Percentiles rank a stretch among this genome's conserved stretches.
Evolutionary conservation across 768 basidiomycete species (phyloP).

Genomic region (Pholiota molesta): DNA sequence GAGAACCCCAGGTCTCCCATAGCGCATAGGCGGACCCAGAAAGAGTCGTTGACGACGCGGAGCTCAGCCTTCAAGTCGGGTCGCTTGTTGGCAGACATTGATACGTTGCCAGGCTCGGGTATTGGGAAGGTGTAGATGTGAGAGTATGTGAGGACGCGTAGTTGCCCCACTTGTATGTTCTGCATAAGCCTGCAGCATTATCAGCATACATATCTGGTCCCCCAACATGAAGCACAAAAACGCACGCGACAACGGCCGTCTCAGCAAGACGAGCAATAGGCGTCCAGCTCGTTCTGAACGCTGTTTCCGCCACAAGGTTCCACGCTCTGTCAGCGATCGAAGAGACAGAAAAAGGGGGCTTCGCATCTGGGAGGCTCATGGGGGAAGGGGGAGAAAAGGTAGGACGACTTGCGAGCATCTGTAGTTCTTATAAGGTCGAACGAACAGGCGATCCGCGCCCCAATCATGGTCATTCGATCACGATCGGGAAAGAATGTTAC

Average conservation of each 20-base stretch:
- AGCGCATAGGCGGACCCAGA: slow-evolving; percentile 60
- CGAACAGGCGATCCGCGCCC: slow-evolving; percentile 11
- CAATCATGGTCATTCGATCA: slow-evolving; percentile 10
- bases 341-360: slow-evolving; percentile 46
- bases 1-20: slow-evolving; percentile 75
- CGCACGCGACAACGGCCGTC: slow-evolving; percentile 50
- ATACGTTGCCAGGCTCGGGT: slow-evolving; percentile 20
- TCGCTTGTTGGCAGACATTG: slow-evolving; percentile 18
- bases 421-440: slow-evolving; percentile 12
- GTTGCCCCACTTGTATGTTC: slow-evolving; percentile 49
- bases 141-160: slow-evolving; percentile 47
- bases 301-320: slow-evolving; percentile 43
- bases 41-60: slow-evolving; percentile 51
- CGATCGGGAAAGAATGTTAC: slow-evolving; percentile 16
- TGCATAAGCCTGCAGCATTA: slow-evolving; percentile 39
- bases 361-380: slow-evolving; percentile 31
- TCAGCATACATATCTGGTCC: slow-evolving; percentile 1
- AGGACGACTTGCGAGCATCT: not conserved
- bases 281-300: slow-evolving; percentile 44
- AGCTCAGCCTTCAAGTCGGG: slow-evolving; percentile 43
- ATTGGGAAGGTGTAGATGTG: slow-evolving; percentile 49
- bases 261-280: slow-evolving; percentile 47
- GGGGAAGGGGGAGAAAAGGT: not conserved
- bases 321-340: slow-evolving; percentile 44
- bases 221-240: slow-evolving; percentile 3